These are phyloP conservation scores for Aegilops sharonensis DNA, from an alignment of 176 grass and related monocot genomes.

Conservation along the genomic window DNA sequence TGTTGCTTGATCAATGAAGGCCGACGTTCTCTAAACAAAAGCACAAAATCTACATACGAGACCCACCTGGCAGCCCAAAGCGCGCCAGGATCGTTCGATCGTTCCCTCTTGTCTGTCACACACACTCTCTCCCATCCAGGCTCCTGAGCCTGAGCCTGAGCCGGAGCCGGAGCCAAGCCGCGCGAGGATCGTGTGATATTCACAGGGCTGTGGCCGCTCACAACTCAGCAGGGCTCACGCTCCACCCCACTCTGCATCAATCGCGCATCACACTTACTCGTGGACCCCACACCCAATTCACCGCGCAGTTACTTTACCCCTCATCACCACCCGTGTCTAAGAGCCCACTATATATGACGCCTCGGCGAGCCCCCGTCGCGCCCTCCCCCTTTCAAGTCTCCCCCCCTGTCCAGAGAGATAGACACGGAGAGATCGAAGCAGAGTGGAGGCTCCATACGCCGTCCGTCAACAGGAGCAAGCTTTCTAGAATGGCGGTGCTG, in stretches of 20 bases:
- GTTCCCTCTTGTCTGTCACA: no score
- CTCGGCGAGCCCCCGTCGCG: slow-evolving; percentile 46
- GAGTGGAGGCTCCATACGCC: background rate
- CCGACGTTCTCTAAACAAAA: no score
- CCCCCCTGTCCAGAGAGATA: background rate
- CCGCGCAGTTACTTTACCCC: slow-evolving; percentile 41
- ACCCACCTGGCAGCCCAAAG: no score
- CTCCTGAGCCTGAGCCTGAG: background rate
- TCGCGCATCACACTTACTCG: background rate
- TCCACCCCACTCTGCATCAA: no score
- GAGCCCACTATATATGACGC: slow-evolving; percentile 47
- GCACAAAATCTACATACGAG: no score
- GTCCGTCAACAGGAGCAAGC: background rate
- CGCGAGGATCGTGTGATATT: background rate
- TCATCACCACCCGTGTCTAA: background rate
- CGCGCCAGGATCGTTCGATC: no score
- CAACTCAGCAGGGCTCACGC: background rate
- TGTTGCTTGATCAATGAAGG: no score
- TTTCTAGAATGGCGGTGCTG: slow-evolving; percentile 58
- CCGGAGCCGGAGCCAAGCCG: background rate
- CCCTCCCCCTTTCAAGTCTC: slow-evolving; percentile 63
- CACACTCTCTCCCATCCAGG: no score
- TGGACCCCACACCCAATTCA: background rate
- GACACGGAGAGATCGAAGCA: background rate
- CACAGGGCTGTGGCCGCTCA: background rate